Base-by-base conservation (phyloP, 768 basidiomycete genomes). In the Cystobasidium ongulense region DNA sequence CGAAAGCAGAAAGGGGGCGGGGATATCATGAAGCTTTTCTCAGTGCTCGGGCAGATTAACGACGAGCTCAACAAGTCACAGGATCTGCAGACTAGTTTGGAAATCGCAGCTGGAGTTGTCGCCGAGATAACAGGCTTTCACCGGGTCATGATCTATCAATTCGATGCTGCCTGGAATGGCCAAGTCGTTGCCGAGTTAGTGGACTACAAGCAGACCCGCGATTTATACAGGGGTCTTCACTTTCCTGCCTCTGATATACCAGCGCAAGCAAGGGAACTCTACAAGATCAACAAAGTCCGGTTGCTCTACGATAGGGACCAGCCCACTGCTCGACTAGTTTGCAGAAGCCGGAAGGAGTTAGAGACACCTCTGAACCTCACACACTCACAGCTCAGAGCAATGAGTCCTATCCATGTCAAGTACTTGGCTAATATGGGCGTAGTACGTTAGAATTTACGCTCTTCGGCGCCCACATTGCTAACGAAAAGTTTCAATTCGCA, bases 341-440 rank as follows among this genome's bases (percentile, higher is more conserved):
- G 87, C 23, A 84, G 86, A 59, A 83, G 80, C 61, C 83, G 84
- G 76, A 84, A 84, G 33, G 90, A 92, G 80, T 83, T 92, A 5
- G 85, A 88, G 59, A 81, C 81, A 4, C 90, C 90, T 1, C 81
- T 91, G 70, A 86, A 91, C 78, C 90, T 91, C 89, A 90, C 90
- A 0, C 88, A 91, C 80, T 89, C 87, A 71, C 90, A 88, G 76
- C 82, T 91, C 10, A 86, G 90, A n/a, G 89, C 90, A 0, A 91
- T 92, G 90, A 89, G 88, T 76, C 90, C 90, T 4, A 90, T 92
- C 61, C 90, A 91, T 78, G 81, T 90, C 74, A 87, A 90, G 81
- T 91, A 88, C 46, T 71, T 88, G 75, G 75, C 70, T 31, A 75
- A 75, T 72, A 75, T 75, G 75, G 75, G 75, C 23, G 75, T 75